phyloP scores from a whole-genome alignment of 441 rosid genomes.

The Manihot esculenta region DNA sequence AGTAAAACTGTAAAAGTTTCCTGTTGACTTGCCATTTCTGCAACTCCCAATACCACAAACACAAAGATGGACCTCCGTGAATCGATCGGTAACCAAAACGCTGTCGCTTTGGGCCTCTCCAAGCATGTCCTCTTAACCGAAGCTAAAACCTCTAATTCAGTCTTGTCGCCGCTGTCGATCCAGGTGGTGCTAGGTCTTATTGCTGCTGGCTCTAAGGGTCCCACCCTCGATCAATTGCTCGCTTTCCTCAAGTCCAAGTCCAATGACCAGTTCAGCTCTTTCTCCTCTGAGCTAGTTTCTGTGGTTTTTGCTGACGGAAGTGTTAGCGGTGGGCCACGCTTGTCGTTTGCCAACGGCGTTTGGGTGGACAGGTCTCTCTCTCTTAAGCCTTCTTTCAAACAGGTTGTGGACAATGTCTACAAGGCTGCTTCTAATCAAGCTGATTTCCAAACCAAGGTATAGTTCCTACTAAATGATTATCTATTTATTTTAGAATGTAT shows the following conservation, averaged over 20 bases:
- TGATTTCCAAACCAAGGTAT: slow-evolving; percentile 78
- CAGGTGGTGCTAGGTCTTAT: slow-evolving; percentile 66
- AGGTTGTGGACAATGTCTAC: slow-evolving; percentile 51
- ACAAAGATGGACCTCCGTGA: slow-evolving; percentile 56
- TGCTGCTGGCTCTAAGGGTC: slow-evolving; percentile 67
- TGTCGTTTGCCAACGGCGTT: slow-evolving; percentile 62
- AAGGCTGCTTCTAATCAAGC: slow-evolving; percentile 57
- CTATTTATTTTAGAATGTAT: too few relatives aligned
- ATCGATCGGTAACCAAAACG: slow-evolving; percentile 52
- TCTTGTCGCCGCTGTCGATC: slow-evolving; percentile 81
- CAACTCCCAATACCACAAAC: too few relatives aligned
- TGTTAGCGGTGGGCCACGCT: slow-evolving; percentile 55
- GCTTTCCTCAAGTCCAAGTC: slow-evolving; percentile 67
- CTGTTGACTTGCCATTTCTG: too few relatives aligned
- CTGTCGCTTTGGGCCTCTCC: slow-evolving; percentile 46
- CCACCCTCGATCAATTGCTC: slow-evolving; percentile 69
- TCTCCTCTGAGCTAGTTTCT: slow-evolving; percentile 60
- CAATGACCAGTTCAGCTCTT: slow-evolving; percentile 49
- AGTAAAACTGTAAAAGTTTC: too few relatives aligned
- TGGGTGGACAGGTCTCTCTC: slow-evolving; percentile 74
- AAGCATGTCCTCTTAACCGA: slow-evolving; percentile 40
- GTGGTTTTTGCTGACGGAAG: slow-evolving; percentile 72
- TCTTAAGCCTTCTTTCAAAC: slow-evolving; percentile 56
- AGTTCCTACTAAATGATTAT: background rate
- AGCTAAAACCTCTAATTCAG: slow-evolving; percentile 49